Evolutionary conservation across 2,329 filamentous ascomycete species (phyloP), one percentile per base, ranked within the genome.

Genomic region (Alternaria brassicicola): DNA sequence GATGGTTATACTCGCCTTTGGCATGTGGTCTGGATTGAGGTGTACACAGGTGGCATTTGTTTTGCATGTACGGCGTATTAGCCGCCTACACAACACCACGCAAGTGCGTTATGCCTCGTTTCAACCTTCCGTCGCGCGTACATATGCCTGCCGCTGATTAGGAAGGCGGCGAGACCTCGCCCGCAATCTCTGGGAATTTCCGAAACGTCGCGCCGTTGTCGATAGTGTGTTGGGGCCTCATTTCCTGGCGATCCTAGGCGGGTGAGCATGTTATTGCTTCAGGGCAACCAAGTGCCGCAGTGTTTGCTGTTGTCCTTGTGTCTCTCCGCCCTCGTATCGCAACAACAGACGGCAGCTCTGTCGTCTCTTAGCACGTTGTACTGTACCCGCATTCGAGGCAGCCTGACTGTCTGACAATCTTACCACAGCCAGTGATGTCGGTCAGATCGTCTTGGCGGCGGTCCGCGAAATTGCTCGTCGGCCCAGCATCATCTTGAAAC

Each of bases 391-490:
- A n/a, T n/a, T n/a, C n/a, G n/a, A n/a, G 43, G 49, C 45, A 50
- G 53, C 52, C 23, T 42, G 39, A 56, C 17, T 61, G 64, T 15
- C 45, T 25, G 39, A 53, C 67, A 60, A 69, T 70, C 62, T 70
- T 59, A 61, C 19, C 21, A 52, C 42, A 61, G 54, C 69, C 67
- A 70, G 65, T 68, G 62, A 63, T 62, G 67, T 48, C 50, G 63
- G 53, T 55, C 55, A 55, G 56, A 35, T 56, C 57, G 46, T 43
- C 67, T 70, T 68, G 67, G 68, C 65, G 59, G 53, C 61, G 58
- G 57, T 63, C 66, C 67, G 68, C 62, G 72, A 75, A 68, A 75
- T 75, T 74, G 66, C 68, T 63, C 45, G 57, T 65, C 60, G 64
- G 67, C 63, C 56, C 57, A 53, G 52, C 57, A 31, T 52, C 47